These are phyloP conservation scores for Curvularia eragrostidis DNA, from an alignment of 2,329 filamentous ascomycete species.

Conservation along the genomic window DNA sequence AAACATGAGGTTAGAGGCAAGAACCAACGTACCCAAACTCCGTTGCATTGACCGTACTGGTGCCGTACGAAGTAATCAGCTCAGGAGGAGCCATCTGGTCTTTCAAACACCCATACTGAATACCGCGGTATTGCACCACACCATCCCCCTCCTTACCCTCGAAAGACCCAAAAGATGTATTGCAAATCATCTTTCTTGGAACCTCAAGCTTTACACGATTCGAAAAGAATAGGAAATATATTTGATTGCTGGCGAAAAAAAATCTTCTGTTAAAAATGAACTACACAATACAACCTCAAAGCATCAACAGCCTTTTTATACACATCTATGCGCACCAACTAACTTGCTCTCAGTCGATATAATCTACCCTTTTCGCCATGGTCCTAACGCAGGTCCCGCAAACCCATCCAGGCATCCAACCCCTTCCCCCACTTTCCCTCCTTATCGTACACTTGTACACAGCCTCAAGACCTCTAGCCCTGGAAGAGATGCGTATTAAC, in stretches of 20 bases:
- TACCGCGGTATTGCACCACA: constrained; percentile 39
- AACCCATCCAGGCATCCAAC: no score
- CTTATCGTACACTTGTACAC: no score
- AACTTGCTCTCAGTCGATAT: no score
- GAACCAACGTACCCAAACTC: constrained; percentile 35
- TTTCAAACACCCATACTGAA: constrained; percentile 44
- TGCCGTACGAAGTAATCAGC: constrained; percentile 28
- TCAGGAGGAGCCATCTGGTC: constrained; percentile 42
- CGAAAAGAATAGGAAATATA: not conserved
- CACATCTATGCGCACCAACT: no score
- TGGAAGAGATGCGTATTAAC: no score
- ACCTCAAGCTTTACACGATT: not conserved
- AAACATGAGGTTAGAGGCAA: not conserved
- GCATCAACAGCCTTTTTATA: no score
- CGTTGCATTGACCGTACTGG: constrained; percentile 34
- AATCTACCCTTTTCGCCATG: no score
- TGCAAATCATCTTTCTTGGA: constrained; percentile 1
- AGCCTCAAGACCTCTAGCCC: no score
- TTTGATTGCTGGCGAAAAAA: not conserved
- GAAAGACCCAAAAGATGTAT: constrained; percentile 22
- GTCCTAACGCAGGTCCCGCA: no score
- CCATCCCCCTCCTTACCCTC: constrained; percentile 19
- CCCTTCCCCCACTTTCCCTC: no score
- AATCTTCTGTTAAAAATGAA: no score
- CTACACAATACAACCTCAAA: no score